These are phyloP conservation scores for Barnettozyma botsteinii DNA, from an alignment of 805 yeast genomes.

Conservation along the genomic window DNA sequence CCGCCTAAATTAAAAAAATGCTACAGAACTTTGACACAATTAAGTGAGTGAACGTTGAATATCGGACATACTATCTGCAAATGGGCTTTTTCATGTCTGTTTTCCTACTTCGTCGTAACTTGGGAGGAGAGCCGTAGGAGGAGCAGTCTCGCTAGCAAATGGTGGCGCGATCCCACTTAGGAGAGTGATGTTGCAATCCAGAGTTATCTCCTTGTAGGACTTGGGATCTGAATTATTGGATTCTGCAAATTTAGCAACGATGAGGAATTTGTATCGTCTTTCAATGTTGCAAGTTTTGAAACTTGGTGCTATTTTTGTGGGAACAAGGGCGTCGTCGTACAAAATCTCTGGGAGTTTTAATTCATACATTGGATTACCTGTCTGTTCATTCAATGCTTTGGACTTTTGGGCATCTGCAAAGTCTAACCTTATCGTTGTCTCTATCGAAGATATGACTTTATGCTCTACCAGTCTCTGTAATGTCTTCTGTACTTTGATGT, in stretches of 20 bases:
- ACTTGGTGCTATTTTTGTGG: conserved; percentile 30
- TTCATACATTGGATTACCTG: conserved; percentile 41
- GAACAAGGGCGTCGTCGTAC: conserved; percentile 38
- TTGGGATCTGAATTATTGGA: not conserved
- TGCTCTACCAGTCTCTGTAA: conserved; percentile 1
- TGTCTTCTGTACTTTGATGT: conserved; percentile 15
- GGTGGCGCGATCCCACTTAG: conserved; percentile 13
- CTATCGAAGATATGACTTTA: not conserved
- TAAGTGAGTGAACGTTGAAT: too few species aligned
- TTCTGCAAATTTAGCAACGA: conserved; percentile 29
- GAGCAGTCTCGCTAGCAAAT: conserved; percentile 8
- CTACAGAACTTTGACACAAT: too few species aligned
- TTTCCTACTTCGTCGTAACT: conserved; percentile 6
- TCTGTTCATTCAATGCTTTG: conserved; percentile 6
- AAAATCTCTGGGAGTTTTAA: conserved; percentile 13
- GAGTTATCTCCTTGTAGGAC: not conserved
- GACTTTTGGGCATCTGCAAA: conserved; percentile 7
- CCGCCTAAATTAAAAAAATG: too few species aligned
- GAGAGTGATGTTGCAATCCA: conserved; percentile 2
- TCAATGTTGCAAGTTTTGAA: conserved; percentile 52
- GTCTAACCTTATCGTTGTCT: conserved; percentile 5
- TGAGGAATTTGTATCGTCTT: conserved; percentile 36
- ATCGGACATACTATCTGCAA: too few species aligned
- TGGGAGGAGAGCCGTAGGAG: conserved; percentile 7
- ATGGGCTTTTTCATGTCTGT: not conserved